Evolutionary conservation across 2,329 filamentous ascomycete species (phyloP), one percentile per base, ranked within the genome.

Genomic region (Pleomassaria siparia): DNA sequence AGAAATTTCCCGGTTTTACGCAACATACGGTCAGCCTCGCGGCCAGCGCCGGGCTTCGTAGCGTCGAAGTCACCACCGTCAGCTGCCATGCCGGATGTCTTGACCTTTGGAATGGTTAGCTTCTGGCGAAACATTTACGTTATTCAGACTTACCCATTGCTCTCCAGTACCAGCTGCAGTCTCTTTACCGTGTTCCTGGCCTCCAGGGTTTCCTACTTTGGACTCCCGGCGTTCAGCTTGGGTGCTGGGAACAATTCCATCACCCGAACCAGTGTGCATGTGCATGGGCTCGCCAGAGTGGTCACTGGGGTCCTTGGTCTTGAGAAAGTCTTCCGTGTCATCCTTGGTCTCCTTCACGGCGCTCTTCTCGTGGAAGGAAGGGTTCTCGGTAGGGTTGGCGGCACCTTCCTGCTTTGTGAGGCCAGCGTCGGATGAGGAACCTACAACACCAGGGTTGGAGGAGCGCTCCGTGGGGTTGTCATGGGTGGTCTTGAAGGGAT

Each of bases 31-130:
- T 86, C 83, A 51, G 85, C 85, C 66, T 89, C 86, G 28, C 69
- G 72, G 2, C 83, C 84, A 10, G 86, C 86, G 10, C 85, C 85
- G 0, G 84, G 79, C 49, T 79, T 79, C 7, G 58, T 60, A 1
- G 69, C 71, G 58, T 88, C 85, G 61, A 87, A 87, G 56, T 87
- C 76, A 5, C 85, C 85, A 0, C 85, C 85, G 30, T 89, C 84
- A 13, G 83, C 82, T 26, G 74, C 70, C 22, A 87, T 64, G 0
- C 85, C 85, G 1, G 75, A 77, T 18, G 76, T 78, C 67, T 78
- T 81, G 53, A 85, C 75, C n/a, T n/a, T n/a, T n/a, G n/a, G n/a
- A n/a, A n/a, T n/a, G n/a, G n/a, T n/a, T n/a, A n/a, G n/a, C n/a
- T n/a, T n/a, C n/a, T n/a, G n/a, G n/a, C n/a, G n/a, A n/a, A n/a